phyloP scores from a whole-genome alignment of 495 filamentous ascomycete genomes.

The Penicillium egyptiacum region DNA sequence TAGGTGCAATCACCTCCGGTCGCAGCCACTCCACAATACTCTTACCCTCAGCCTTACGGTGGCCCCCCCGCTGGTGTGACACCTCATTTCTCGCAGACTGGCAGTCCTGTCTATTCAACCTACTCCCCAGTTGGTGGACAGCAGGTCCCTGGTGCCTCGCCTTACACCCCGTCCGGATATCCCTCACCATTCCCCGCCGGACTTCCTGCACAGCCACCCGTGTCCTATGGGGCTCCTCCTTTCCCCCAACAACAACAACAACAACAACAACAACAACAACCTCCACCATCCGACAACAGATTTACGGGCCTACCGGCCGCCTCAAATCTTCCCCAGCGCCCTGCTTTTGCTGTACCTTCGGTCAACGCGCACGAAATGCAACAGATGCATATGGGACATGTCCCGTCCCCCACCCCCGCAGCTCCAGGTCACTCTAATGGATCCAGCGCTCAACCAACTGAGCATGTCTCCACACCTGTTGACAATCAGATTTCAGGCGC shows the following conservation, averaged over 20 bases:
- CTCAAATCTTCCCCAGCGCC: conserved; percentile 63
- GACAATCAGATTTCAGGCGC: conserved; percentile 60
- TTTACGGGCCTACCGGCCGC: conserved; percentile 54
- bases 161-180: conserved; percentile 42
- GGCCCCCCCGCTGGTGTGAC: conserved; percentile 30
- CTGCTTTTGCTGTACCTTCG: conserved; percentile 55
- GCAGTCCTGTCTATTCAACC: conserved; percentile 43
- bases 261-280: conserved; percentile 40
- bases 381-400: conserved; percentile 63
- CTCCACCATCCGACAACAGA: conserved; percentile 41
- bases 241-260: conserved; percentile 40
- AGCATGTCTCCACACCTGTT: conserved; percentile 50
- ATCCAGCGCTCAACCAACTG: conserved; percentile 32
- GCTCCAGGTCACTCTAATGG: conserved; percentile 40
- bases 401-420: conserved; percentile 16
- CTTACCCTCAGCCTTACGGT: conserved; percentile 43
- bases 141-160: conserved; percentile 33
- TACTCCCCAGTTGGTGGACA: conserved; percentile 38
- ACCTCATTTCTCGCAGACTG: conserved; percentile 43
- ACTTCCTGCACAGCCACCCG: conserved; percentile 17
- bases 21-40: conserved; percentile 28
- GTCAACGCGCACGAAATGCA: conserved; percentile 61
- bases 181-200: conserved; percentile 44
- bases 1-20: conserved; percentile 32
- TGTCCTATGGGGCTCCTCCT: conserved; percentile 30